Conservation (phyloP, 805 yeast species). For the Pichia nanzhaoensis region DNA sequence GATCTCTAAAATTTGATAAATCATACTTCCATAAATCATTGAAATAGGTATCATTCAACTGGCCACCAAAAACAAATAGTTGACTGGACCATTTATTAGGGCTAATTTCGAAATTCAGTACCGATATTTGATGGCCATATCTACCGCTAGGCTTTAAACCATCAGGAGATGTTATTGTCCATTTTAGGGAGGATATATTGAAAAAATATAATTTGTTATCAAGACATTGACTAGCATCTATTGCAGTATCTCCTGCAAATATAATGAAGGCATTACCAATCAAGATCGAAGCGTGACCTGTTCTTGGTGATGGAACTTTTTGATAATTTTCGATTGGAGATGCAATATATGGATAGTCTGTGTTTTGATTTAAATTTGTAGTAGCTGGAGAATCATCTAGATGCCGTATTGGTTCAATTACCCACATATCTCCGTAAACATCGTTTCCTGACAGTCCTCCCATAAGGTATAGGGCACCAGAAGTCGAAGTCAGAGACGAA, state of each 20-base stretch:
- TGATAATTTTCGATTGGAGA: slow-evolving; percentile 63
- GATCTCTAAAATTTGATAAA: slow-evolving; percentile 74
- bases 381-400: slow-evolving; percentile 31
- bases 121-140: slow-evolving; percentile 88
- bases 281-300: slow-evolving; percentile 87
- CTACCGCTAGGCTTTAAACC: slow-evolving; percentile 84
- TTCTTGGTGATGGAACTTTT: slow-evolving; percentile 89
- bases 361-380: slow-evolving; percentile 33
- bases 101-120: slow-evolving; percentile 51
- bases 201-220: slow-evolving; percentile 89
- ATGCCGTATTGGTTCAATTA: slow-evolving; percentile 45
- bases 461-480: slow-evolving; percentile 79
- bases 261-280: slow-evolving; percentile 93
- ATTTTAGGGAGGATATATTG: slow-evolving; percentile 66
- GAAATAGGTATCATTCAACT: slow-evolving; percentile 71
- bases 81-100: slow-evolving; percentile 37
- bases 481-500: slow-evolving; percentile 66
- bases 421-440: slow-evolving; percentile 96
- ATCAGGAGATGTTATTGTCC: slow-evolving; percentile 71
- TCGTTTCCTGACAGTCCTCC: slow-evolving; percentile 93
- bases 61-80: slow-evolving; percentile 91
- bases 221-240: slow-evolving; percentile 68
- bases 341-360: slow-evolving; percentile 33
- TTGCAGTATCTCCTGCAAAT: slow-evolving; percentile 90
- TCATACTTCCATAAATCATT: slow-evolving; percentile 85